Conservation (phyloP, 768 basidiomycete genomes). For the Suillus tomentosus region DNA sequence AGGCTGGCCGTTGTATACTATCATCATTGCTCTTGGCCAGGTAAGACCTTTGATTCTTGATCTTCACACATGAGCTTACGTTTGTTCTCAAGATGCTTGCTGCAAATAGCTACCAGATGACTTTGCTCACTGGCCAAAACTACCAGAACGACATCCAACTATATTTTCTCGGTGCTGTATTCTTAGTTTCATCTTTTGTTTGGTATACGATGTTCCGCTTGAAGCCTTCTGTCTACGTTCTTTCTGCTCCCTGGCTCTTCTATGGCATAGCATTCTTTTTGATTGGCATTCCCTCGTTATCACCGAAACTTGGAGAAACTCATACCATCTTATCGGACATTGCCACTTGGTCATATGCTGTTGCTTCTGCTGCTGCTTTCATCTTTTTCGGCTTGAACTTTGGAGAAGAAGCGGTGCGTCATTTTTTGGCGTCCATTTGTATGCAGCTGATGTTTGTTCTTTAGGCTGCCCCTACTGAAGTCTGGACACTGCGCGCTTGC, state of each 20-base stretch:
- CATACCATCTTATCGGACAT: slow-evolving; percentile 71
- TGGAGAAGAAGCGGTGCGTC: slow-evolving; percentile 87
- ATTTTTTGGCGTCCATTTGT: background rate
- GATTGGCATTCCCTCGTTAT: slow-evolving; percentile 83
- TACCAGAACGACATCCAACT: slow-evolving; percentile 79
- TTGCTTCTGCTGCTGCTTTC: slow-evolving; percentile 93
- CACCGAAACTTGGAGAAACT: slow-evolving; percentile 35
- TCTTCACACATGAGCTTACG: slow-evolving; percentile 9
- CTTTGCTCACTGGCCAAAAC: slow-evolving; percentile 83
- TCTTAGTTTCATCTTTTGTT: slow-evolving; percentile 79
- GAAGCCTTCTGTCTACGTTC: slow-evolving; percentile 85
- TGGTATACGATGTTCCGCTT: slow-evolving; percentile 92
- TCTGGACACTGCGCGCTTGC: slow-evolving; percentile 91
- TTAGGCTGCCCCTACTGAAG: slow-evolving; percentile 90
- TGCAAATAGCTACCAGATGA: slow-evolving; percentile 95
- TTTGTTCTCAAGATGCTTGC: slow-evolving; percentile 63
- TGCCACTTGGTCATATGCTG: slow-evolving; percentile 90
- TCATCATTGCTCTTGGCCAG: slow-evolving; percentile 85
- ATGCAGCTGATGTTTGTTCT: slow-evolving; percentile 15
- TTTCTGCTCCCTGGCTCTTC: slow-evolving; percentile 89
- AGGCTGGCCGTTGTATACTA: slow-evolving; percentile 92
- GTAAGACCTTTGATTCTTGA: slow-evolving; percentile 33
- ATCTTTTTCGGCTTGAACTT: slow-evolving; percentile 95
- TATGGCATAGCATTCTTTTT: slow-evolving; percentile 90
- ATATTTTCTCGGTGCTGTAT: slow-evolving; percentile 89